Evolutionary conservation across 2,329 filamentous ascomycete species (phyloP).

Genomic region (Aquanectria penicillioides): DNA sequence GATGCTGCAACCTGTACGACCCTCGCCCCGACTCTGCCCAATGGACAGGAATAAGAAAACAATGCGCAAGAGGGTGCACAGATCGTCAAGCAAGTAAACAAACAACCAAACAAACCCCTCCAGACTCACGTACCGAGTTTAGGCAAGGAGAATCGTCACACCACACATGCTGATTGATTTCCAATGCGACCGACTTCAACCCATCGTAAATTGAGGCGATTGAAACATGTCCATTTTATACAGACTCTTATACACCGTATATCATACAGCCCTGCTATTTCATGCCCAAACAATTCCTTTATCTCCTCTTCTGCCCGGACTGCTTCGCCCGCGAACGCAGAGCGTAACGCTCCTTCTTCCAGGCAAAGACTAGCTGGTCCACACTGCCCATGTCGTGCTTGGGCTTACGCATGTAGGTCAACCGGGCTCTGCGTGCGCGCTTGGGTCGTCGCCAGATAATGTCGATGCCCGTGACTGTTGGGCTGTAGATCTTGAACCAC

Average conservation of each 20-base stretch:
- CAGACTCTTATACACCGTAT: slow-evolving; percentile 37
- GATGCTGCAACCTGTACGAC: too few relatives aligned
- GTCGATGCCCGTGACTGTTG: slow-evolving; percentile 89
- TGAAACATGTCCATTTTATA: slow-evolving; percentile 32
- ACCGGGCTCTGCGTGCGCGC: slow-evolving; percentile 84
- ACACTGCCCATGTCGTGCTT: slow-evolving; percentile 90
- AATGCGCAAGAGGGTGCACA: too few relatives aligned
- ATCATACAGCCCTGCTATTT: slow-evolving; percentile 42
- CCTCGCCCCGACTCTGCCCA: too few relatives aligned
- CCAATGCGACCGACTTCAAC: background rate
- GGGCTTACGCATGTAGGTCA: slow-evolving; percentile 91
- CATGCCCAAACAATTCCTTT: slow-evolving; percentile 7
- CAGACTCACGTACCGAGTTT: too few relatives aligned
- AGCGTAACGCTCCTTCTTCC: slow-evolving; percentile 57
- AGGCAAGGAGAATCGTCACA: too few relatives aligned
- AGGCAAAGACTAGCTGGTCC: slow-evolving; percentile 75
- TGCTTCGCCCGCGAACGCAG: slow-evolving; percentile 49
- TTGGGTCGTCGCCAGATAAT: slow-evolving; percentile 88
- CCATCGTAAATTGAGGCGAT: slow-evolving; percentile 3
- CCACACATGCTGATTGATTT: background rate
- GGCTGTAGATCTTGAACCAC: slow-evolving; percentile 96
- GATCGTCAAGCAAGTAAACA: too few relatives aligned
- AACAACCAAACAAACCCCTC: too few relatives aligned
- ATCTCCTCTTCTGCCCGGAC: slow-evolving; percentile 36
- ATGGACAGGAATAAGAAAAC: too few relatives aligned